Evolutionary conservation across 495 filamentous ascomycete genomes (phyloP).

Genomic region (Saxispiralis lemnorum): DNA sequence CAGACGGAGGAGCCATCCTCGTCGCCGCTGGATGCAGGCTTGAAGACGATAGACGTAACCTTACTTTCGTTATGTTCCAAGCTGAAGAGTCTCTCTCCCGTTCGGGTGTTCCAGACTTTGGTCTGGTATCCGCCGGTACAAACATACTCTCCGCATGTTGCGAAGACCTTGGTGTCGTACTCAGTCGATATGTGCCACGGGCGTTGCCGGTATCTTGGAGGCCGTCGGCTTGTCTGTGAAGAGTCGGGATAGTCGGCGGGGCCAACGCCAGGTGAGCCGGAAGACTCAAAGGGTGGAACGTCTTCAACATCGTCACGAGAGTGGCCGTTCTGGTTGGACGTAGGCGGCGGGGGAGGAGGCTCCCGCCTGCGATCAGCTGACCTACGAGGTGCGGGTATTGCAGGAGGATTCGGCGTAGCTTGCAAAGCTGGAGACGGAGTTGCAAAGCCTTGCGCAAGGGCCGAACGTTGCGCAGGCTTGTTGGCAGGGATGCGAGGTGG

Average conservation of each 20-base stretch:
- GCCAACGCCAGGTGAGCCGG: not conserved
- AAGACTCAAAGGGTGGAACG: not conserved
- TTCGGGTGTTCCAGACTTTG: constrained; percentile 66
- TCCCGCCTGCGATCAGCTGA: constrained; percentile 6
- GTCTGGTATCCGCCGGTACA: constrained; percentile 75
- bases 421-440: not conserved
- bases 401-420: constrained; percentile 1
- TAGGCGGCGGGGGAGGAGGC: not conserved
- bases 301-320: constrained; percentile 11
- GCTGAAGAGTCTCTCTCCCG: constrained; percentile 65
- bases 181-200: constrained; percentile 61
- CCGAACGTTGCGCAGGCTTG: constrained; percentile 5
- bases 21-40: constrained; percentile 51
- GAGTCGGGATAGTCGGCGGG: constrained; percentile 61
- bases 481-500: constrained; percentile 10
- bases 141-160: constrained; percentile 70
- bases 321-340: not conserved
- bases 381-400: constrained; percentile 10
- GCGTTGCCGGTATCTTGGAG: constrained; percentile 53
- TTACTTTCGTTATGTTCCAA: constrained; percentile 65
- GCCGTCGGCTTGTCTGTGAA: constrained; percentile 66
- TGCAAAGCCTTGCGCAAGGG: constrained; percentile 5
- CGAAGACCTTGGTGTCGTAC: constrained; percentile 67
- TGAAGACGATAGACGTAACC: constrained; percentile 66
- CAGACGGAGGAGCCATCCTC: constrained; percentile 75